phyloP scores from a whole-genome alignment of 2,329 filamentous ascomycete species.

The Aureobasidium musti region DNA sequence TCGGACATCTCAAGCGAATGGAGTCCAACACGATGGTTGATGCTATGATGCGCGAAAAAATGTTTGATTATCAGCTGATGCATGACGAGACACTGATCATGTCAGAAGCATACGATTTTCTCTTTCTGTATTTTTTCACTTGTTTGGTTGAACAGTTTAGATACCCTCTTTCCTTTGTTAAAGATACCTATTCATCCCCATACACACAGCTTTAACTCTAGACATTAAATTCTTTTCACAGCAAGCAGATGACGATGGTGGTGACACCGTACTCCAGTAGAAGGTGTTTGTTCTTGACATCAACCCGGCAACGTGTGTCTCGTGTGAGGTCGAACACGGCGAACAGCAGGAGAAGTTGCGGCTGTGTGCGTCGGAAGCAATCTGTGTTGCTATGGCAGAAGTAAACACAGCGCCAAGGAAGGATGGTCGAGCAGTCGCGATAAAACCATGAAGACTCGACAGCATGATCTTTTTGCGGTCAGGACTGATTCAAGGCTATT shows the following conservation, averaged over 20 bases:
- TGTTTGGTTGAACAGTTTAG: conserved; percentile 25
- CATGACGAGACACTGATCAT: background rate
- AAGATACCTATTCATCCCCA: background rate
- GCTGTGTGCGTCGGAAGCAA: conserved; percentile 18
- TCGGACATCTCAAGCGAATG: conserved; percentile 94
- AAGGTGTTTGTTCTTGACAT: conserved; percentile 16
- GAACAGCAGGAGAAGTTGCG: conserved; percentile 2
- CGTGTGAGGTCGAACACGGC: background rate
- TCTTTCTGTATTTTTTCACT: background rate
- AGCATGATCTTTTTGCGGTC: background rate
- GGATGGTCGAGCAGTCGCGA: conserved; percentile 22
- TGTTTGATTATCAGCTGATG: background rate
- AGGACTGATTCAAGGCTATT: background rate
- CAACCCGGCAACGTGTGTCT: conserved; percentile 16
- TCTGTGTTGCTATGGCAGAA: conserved; percentile 21
- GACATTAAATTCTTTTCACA: background rate
- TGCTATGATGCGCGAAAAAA: background rate
- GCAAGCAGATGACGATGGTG: background rate
- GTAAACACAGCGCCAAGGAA: conserved; percentile 27
- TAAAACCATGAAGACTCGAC: background rate
- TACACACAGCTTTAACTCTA: background rate
- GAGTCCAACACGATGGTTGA: conserved; percentile 42
- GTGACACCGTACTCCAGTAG: background rate
- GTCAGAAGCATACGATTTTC: background rate
- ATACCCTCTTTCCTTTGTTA: conserved; percentile 20